These are phyloP conservation scores for Rhodotorula toruloides DNA, from an alignment of 768 basidiomycete genomes.

Conservation along the genomic window DNA sequence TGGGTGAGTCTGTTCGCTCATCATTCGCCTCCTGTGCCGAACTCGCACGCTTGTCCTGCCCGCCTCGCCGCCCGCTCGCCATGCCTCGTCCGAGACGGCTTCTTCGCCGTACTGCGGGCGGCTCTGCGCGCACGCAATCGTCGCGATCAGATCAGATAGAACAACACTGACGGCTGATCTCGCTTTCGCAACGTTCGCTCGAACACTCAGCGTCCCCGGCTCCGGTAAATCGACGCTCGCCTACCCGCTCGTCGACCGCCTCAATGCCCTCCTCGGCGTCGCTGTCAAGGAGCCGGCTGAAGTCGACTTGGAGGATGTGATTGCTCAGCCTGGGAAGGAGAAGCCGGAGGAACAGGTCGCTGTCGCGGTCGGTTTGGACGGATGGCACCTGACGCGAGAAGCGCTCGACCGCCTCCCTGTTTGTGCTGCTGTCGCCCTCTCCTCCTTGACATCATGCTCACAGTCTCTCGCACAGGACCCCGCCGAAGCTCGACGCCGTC, in stretches of 20 bases:
- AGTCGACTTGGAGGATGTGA: conserved; percentile 17
- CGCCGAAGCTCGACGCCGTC: conserved; percentile 65
- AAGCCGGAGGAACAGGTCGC: conserved; percentile 47
- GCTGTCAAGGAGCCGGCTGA: not conserved
- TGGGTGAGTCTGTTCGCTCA: conserved; percentile 16
- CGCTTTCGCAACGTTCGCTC: not conserved
- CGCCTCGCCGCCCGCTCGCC: too few relatives aligned
- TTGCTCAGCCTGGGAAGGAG: conserved; percentile 9
- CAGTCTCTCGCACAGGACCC: conserved; percentile 53
- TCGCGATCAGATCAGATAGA: too few relatives aligned
- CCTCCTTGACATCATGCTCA: not conserved
- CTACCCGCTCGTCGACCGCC: conserved; percentile 54
- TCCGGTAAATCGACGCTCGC: conserved; percentile 81
- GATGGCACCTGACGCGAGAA: conserved; percentile 81
- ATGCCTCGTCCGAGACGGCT: too few relatives aligned
- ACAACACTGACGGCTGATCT: not conserved
- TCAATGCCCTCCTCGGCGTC: conserved; percentile 52
- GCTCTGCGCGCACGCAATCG: too few relatives aligned
- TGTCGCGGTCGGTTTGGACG: conserved; percentile 74
- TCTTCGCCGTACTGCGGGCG: too few relatives aligned
- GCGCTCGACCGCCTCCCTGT: conserved; percentile 66
- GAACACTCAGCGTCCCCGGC: conserved; percentile 59
- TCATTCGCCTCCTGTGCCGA: not conserved
- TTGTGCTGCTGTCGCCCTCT: conserved; percentile 9
- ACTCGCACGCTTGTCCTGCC: not conserved